Percentiles rank a stretch among this genome's conserved stretches.
Conservation (phyloP, 1,284 basidiomycete genomes). For the Retiboletus fuscus region DNA sequence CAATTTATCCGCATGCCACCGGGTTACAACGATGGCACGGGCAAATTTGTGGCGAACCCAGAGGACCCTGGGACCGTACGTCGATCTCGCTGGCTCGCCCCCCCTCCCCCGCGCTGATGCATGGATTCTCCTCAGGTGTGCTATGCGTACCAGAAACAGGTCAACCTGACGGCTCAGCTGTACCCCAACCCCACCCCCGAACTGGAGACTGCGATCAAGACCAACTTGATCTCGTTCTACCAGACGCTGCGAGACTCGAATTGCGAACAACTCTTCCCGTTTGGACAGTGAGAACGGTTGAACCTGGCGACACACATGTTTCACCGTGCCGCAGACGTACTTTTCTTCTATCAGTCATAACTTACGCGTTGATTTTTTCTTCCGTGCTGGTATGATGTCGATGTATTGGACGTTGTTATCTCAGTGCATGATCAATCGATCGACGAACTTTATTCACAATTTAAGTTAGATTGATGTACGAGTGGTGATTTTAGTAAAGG, state of each 20-base stretch:
- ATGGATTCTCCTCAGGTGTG: conserved; percentile 24
- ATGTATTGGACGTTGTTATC: neutral
- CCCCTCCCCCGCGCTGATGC: conserved; percentile 20
- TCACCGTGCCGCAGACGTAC: neutral
- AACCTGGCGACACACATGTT: too few relatives aligned
- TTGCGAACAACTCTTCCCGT: conserved; percentile 41
- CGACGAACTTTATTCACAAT: neutral
- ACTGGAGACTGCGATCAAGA: conserved; percentile 39
- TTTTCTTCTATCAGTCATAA: neutral
- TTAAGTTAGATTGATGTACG: conserved; percentile 23
- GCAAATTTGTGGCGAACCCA: conserved; percentile 34
- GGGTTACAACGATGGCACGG: conserved; percentile 37
- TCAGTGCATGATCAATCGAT: neutral
- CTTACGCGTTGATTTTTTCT: neutral
- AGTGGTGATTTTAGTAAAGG: conserved; percentile 26
- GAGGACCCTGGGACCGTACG: conserved; percentile 32
- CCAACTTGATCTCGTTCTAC: conserved; percentile 41
- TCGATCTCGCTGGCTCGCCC: too few relatives aligned
- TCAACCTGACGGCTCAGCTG: conserved; percentile 38
- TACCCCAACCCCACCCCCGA: conserved; percentile 37
- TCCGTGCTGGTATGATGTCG: conserved; percentile 1
- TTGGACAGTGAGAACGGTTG: conserved; percentile 21
- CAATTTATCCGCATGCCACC: conserved; percentile 23
- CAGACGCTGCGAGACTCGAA: conserved; percentile 25
- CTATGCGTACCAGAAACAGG: conserved; percentile 35